Evolutionary conservation across 768 basidiomycete genomes (phyloP), one percentile per base, ranked within the genome.

Genomic region (Calocera cornea): DNA sequence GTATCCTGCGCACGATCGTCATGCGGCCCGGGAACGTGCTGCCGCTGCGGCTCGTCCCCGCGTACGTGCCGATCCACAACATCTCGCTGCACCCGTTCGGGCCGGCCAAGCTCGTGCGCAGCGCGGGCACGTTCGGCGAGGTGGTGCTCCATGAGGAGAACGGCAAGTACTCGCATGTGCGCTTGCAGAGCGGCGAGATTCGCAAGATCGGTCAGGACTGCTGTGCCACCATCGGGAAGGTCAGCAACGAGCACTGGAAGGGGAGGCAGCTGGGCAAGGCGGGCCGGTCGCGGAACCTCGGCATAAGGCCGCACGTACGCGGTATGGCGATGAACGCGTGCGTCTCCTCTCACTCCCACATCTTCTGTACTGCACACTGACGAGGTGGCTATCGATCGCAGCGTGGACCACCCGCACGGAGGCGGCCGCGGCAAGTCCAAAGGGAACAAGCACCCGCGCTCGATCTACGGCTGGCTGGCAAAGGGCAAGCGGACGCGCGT

Each of bases 381-480:
- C 44, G 67, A 14, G n/a, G n/a, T n/a, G n/a, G n/a, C n/a, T n/a
- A n/a, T 65, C 24, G 38, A 17, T 64, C 31, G 10, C 67, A 93
- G 91, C 54, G 83, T 83, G 66, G 92, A 94, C 77, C 92, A 95
- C 77, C 94, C 95, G 69, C 94, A 97, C 75, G 95, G 95, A 77
- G 95, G 95, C 80, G 95, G 95, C 77, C 89, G 95, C 78, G 95
- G 95, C 72, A 97, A 95, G 78, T 91, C 89, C 69, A 98, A 99
- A 82, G 92, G 91, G 68, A 87, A 95, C 84, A 95, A 92, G 75
- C 87, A 94, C 75, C 92, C 95, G 1, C 87, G 90, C 31, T 93
- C 91, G 12, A 85, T 90, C 65, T 97, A 89, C 88, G 94, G 92
- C 67, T 93, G 90, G 89, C 83, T 88, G 68, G 89, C 92, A 16